Evolutionary conservation across 2,329 filamentous ascomycete genomes (phyloP).

Genomic region (Cladophialophora immunda): DNA sequence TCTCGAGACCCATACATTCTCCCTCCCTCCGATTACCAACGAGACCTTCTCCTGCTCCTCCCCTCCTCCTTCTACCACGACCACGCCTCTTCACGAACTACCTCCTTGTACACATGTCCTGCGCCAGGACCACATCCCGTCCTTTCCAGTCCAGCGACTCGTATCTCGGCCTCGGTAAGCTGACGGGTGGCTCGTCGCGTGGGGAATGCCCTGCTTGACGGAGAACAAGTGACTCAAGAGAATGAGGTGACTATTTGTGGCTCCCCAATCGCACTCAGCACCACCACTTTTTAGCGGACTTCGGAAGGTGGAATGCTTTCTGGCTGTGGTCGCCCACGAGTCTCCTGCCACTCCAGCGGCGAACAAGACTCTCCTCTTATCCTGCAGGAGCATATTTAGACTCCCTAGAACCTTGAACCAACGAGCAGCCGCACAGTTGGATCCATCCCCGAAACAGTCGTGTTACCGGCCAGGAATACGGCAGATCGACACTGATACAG

Average conservation of each 20-base stretch:
- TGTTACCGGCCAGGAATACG: conserved; percentile 19
- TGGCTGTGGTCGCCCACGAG: neutral
- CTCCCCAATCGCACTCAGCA: conserved; percentile 20
- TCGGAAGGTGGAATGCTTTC: conserved; percentile 18
- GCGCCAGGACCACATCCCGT: conserved; percentile 1
- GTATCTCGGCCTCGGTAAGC: conserved; percentile 24
- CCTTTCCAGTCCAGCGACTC: neutral
- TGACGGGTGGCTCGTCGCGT: conserved; percentile 19
- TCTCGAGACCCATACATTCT: conserved; percentile 5
- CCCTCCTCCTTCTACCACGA: neutral
- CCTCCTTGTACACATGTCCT: neutral
- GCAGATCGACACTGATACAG: conserved; percentile 31
- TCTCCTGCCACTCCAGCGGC: neutral
- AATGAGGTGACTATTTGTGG: conserved; percentile 9
- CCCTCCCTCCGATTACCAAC: neutral
- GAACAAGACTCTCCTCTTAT: neutral
- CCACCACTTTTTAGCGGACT: conserved; percentile 10
- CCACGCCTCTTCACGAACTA: neutral
- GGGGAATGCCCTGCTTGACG: conserved; percentile 16
- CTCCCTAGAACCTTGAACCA: conserved; percentile 7
- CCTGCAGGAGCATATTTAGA: conserved; percentile 24
- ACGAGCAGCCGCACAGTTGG: conserved; percentile 26
- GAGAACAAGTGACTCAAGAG: conserved; percentile 5
- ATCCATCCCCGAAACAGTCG: conserved; percentile 24
- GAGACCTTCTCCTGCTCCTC: neutral